Conservation (phyloP, 2,329 filamentous ascomycete genomes). For the Phialocephala subalpina region DNA sequence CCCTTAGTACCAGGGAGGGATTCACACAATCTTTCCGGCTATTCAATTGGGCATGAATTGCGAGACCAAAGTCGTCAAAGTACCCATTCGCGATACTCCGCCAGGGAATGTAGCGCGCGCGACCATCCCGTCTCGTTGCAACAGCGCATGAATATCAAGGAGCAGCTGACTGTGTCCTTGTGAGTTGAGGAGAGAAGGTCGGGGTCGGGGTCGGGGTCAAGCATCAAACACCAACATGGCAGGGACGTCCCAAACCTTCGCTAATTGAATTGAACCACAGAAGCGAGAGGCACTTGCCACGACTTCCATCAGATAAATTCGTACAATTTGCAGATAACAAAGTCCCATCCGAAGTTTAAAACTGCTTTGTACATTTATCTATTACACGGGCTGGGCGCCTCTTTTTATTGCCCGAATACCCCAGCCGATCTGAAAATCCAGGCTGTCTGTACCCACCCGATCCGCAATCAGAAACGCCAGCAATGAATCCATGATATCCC, state of each 20-base stretch:
- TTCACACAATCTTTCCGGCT: too few relatives aligned
- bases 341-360: not conserved
- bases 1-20: too few relatives aligned
- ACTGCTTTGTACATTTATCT: constrained; percentile 5
- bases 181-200: not conserved
- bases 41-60: too few relatives aligned
- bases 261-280: not conserved
- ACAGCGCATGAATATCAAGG: not conserved
- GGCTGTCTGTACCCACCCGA: not conserved
- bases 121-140: not conserved
- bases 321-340: not conserved
- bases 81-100: too few relatives aligned
- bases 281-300: not conserved
- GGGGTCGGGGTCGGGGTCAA: not conserved
- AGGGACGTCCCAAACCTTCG: not conserved
- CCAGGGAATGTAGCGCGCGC: not conserved
- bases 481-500: constrained; percentile 1
- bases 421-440: constrained; percentile 7
- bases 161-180: not conserved
- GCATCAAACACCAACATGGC: constrained; percentile 11
- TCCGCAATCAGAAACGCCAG: not conserved
- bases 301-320: not conserved
- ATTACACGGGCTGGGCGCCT: not conserved
- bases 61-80: too few relatives aligned
- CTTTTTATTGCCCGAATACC: not conserved